Base-by-base conservation (phyloP, 73 alveolate genomes). In the Paramecium sonneborni region DNA sequence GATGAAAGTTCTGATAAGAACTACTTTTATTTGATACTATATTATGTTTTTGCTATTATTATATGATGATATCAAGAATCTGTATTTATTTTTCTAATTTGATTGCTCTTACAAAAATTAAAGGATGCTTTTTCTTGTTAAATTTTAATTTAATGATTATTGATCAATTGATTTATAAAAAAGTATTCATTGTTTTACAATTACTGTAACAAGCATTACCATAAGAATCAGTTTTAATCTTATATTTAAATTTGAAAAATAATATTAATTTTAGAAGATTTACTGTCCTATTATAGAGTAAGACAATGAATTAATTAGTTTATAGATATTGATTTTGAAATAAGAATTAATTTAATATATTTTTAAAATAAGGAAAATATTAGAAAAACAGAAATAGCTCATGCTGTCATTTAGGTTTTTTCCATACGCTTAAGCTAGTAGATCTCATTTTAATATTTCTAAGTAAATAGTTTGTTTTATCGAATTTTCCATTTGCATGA, bases 361-460 rank as follows among this genome's bases (percentile, higher is more conserved):
- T 12, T n/a, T 62, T 30, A 62, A 62, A 30, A 62, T 26, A 30
- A 30, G 84, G 39, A 62, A 62, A 62, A 30, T 32, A 62, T n/a
- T n/a, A 21, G 21, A 52, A 52, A 52, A 52, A 52, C 30, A 52
- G 4, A 52, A 52, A 18, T 52, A 52, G 23, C 24, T 44, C 18
- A 44, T 52, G 26, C 14, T 52, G 23, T 52, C 68, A 52, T 30
- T 52, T 52, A 23, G 39, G 6, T 46, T 79, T 79, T 30, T 79
- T 79, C 90, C 90, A 79, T 38, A 28, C 37, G 28, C 44, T n/a
- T 62, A 30, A 18, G 14, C 62, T 79, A 12, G 55, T 79, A 3
- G 90, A 79, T 41, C 90, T 38, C 44, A 79, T 38, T 79, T 46
- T 79, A 21, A 79, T 79, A 24, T 79, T 28, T 18, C 74, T 46